Conservation (phyloP, 2,329 filamentous ascomycete genomes). For the Aspergillus quadrilineatus region DNA sequence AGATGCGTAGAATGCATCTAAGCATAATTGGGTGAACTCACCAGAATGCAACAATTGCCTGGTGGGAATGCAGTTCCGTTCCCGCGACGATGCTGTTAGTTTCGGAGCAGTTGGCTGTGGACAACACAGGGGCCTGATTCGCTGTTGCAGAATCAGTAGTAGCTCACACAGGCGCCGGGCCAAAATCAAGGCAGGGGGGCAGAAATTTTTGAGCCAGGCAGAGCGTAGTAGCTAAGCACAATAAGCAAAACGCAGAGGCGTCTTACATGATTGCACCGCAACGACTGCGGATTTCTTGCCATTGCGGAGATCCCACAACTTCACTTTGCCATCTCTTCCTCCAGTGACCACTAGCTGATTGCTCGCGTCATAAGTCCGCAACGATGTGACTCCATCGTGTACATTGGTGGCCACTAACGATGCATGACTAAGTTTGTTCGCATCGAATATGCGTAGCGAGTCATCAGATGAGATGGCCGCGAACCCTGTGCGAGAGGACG, state of each 20-base stretch:
- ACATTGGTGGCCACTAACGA: conserved; percentile 29
- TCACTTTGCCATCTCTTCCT: conserved; percentile 43
- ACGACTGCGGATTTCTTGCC: conserved; percentile 31
- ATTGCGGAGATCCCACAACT: conserved; percentile 42
- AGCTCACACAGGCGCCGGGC: neutral
- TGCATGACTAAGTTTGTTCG: conserved; percentile 32
- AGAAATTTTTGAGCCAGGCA: neutral
- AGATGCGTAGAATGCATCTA: neutral
- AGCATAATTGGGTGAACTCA: conserved; percentile 30
- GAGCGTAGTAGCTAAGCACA: neutral
- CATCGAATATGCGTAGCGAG: conserved; percentile 44
- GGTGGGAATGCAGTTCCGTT: conserved; percentile 51
- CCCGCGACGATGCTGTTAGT: conserved; percentile 55
- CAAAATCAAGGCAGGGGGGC: neutral
- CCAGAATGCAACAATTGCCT: conserved; percentile 46
- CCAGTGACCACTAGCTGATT: conserved; percentile 36
- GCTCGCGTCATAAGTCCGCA: conserved; percentile 30
- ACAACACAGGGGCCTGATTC: conserved; percentile 52
- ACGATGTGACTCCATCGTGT: conserved; percentile 41
- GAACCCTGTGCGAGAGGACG: conserved; percentile 31
- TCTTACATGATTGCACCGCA: conserved; percentile 39
- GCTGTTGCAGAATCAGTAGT: conserved; percentile 34
- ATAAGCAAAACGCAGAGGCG: neutral
- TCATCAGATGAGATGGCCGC: conserved; percentile 49
- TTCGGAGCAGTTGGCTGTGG: conserved; percentile 49